Base-by-base conservation (phyloP, 2,329 filamentous ascomycete genomes). In the Arthrinium phaeospermum region DNA sequence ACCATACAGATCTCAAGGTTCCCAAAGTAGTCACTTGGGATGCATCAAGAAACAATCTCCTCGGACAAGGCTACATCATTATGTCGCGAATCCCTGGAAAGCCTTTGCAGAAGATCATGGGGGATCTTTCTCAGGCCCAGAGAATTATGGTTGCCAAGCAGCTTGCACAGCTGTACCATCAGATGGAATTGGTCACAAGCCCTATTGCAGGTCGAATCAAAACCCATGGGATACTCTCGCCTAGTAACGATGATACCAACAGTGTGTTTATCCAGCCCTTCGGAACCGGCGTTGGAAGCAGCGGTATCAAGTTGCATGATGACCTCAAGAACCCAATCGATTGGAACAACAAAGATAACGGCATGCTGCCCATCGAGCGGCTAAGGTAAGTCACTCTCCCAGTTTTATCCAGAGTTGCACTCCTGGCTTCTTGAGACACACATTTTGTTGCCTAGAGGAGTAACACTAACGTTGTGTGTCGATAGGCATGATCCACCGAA, bases 21-120 rank as follows among this genome's bases (percentile, higher is more conserved):
- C n/a, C n/a, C n/a, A n/a, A n/a, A n/a, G n/a, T n/a, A n/a, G n/a
- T n/a, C n/a, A n/a, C n/a, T n/a, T n/a, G n/a, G n/a, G n/a, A n/a
- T n/a, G n/a, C n/a, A n/a, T n/a, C n/a, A n/a, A n/a, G n/a, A n/a
- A n/a, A n/a, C n/a, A n/a, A n/a, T n/a, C n/a, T n/a, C n/a, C n/a
- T 74, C 10, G n/a, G 45, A 0, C 61, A 69, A 4, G 30, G 14
- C 45, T 73, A 72, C 37, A 41, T 61, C 30, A 37, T 61, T 12
- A 7, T 61, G 7, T 37, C 53, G 3, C 30, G 53, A 37, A 61
- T 61, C 2, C 53, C 53, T 3, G 53, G 53, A 13, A 22, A 4
- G 4, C 1, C 27, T 37, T 34, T 61, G 30, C 53, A 61, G 7
- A 61, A 16, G 0, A 30, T 37, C 5, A 0, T 22, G 53, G 16